Percentiles rank a stretch among this genome's conserved stretches.
Evolutionary conservation across 2,329 filamentous ascomycete genomes (phyloP).

Genomic region (Madurella mycetomatis): DNA sequence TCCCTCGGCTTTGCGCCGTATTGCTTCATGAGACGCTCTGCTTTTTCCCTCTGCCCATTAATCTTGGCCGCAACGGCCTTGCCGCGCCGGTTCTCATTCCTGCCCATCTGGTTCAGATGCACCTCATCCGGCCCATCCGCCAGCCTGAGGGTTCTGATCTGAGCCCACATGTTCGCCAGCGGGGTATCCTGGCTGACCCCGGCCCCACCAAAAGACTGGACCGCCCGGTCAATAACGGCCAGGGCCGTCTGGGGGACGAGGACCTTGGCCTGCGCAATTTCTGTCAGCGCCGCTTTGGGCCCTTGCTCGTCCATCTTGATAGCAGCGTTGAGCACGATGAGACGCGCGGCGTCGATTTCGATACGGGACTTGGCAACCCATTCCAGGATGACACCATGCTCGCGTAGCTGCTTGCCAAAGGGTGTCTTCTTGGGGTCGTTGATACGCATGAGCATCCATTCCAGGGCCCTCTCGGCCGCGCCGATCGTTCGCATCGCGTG

Average conservation of each 20-base stretch:
- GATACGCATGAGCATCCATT: constrained; percentile 91
- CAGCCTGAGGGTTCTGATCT: constrained; percentile 75
- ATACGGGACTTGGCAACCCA: constrained; percentile 90
- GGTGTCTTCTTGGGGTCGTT: constrained; percentile 89
- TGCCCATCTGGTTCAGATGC: constrained; percentile 75
- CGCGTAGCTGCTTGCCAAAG: constrained; percentile 79
- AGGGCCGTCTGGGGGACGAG: constrained; percentile 78
- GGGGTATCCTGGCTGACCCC: constrained; percentile 95
- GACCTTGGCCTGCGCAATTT: constrained; percentile 95
- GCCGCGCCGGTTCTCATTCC: constrained; percentile 72
- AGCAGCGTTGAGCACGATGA: constrained; percentile 89
- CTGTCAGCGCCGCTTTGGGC: constrained; percentile 82
- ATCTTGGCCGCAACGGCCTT: constrained; percentile 58
- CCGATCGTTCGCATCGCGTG: constrained; percentile 96
- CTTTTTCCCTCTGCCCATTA: constrained; percentile 58
- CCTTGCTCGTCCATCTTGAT: constrained; percentile 88
- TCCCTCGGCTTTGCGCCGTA: constrained; percentile 46
- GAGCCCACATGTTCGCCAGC: constrained; percentile 76
- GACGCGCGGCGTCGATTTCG: constrained; percentile 87
- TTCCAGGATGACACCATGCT: constrained; percentile 92
- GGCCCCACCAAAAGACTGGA: constrained; percentile 87
- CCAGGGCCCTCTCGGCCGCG: constrained; percentile 83
- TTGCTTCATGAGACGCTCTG: constrained; percentile 60
- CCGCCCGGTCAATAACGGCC: constrained; percentile 85
- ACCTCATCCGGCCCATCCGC: constrained; percentile 97